These are phyloP conservation scores for Aspergillus felis DNA, from an alignment of 2,329 filamentous ascomycete genomes.

Conservation along the genomic window DNA sequence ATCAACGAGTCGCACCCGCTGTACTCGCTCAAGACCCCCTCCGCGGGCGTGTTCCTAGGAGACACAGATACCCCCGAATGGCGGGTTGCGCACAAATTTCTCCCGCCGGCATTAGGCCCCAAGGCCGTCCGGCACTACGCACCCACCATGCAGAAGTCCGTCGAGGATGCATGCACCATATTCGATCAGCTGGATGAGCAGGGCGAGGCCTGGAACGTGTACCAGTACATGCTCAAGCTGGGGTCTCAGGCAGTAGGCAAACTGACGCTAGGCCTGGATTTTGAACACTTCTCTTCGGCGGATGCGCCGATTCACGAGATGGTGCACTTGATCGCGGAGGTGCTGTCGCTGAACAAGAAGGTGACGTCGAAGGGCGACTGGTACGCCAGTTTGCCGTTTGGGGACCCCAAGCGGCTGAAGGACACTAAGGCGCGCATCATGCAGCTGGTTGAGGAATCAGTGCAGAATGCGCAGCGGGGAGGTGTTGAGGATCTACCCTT, in stretches of 20 bases:
- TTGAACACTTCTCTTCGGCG: slow-evolving; percentile 40
- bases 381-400: slow-evolving; percentile 57
- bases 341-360: slow-evolving; percentile 57
- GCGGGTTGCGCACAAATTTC: slow-evolving; percentile 55
- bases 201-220: slow-evolving; percentile 46
- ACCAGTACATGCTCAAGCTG: slow-evolving; percentile 49
- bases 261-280: slow-evolving; percentile 42
- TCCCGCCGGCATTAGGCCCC: slow-evolving; percentile 56
- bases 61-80: slow-evolving; percentile 32
- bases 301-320: slow-evolving; percentile 52
- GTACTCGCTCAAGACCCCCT: slow-evolving; percentile 21
- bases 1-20: slow-evolving; percentile 38
- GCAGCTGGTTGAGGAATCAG: slow-evolving; percentile 21
- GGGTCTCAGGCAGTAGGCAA: slow-evolving; percentile 44
- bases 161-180: slow-evolving; percentile 49
- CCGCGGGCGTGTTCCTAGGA: slow-evolving; percentile 29
- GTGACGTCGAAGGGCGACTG: slow-evolving; percentile 52
- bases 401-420: slow-evolving; percentile 47
- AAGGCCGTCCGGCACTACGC: slow-evolving; percentile 61
- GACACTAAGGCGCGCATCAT: slow-evolving; percentile 12
- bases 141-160: slow-evolving; percentile 54
- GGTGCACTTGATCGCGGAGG: slow-evolving; percentile 48
- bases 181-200: slow-evolving; percentile 48
- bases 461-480: slow-evolving; percentile 15
- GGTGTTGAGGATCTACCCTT: slow-evolving; percentile 29